Percentiles rank a stretch among this genome's conserved stretches.
Evolutionary conservation across 768 basidiomycete species (phyloP).

Genomic region (Asterophora parasitica): DNA sequence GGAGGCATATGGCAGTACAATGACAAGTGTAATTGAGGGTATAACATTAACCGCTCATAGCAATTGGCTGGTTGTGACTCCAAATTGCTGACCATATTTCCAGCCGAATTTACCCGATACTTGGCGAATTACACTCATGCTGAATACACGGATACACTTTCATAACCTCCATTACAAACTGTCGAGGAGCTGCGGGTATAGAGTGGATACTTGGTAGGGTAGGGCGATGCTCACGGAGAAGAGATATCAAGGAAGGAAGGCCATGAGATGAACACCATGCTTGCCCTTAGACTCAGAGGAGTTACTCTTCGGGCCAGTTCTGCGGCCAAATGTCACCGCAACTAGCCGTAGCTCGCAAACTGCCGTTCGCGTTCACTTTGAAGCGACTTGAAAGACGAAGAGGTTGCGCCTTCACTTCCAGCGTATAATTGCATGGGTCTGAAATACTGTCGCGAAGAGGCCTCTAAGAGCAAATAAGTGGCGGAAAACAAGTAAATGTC

Average conservation of each 20-base stretch:
- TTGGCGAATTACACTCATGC: constrained; percentile 5
- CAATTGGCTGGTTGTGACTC: constrained; percentile 13
- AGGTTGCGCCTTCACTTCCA: constrained; percentile 4
- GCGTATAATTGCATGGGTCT: constrained; percentile 18
- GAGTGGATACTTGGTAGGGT: not conserved
- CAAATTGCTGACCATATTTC: not conserved
- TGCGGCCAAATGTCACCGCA: not conserved
- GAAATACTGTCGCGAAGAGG: constrained; percentile 14
- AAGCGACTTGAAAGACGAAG: not conserved
- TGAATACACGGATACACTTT: constrained; percentile 1
- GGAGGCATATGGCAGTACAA: constrained; percentile 41
- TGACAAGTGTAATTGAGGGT: constrained; percentile 21
- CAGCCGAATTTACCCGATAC: constrained; percentile 36
- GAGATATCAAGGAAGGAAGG: not conserved
- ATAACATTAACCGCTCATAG: constrained; percentile 19
- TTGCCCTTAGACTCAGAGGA: too few species aligned
- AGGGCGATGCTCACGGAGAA: not conserved
- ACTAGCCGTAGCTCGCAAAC: not conserved
- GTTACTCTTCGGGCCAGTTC: not conserved
- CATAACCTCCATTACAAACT: not conserved
- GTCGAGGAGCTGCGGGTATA: not conserved
- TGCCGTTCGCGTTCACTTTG: not conserved
- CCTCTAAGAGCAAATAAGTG: constrained; percentile 13
- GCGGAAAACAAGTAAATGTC: constrained; percentile 20
- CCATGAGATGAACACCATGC: not conserved